These are phyloP conservation scores for Sanghuangporus weigelae DNA, from an alignment of 1,284 basidiomycete genomes.

Conservation along the genomic window DNA sequence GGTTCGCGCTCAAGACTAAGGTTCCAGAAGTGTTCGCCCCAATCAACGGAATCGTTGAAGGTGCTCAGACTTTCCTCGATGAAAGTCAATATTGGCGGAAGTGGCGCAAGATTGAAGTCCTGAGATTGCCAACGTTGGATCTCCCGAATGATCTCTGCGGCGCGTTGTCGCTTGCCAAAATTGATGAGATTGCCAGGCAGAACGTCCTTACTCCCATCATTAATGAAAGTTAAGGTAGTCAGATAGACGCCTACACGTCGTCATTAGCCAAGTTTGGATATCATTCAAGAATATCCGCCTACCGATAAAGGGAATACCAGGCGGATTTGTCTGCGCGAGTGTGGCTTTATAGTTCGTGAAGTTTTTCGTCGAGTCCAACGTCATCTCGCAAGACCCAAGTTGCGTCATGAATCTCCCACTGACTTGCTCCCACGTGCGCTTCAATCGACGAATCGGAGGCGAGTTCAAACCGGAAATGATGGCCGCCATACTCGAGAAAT, in stretches of 20 bases:
- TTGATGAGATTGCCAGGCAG: conserved; percentile 83
- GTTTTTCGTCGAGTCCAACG: conserved; percentile 87
- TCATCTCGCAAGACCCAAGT: conserved; percentile 70
- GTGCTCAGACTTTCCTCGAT: conserved; percentile 74
- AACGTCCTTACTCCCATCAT: conserved; percentile 95
- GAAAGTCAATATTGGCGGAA: conserved; percentile 67
- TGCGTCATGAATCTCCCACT: conserved; percentile 66
- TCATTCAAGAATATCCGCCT: conserved; percentile 23
- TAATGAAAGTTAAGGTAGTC: conserved; percentile 93
- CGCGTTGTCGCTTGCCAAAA: conserved; percentile 92
- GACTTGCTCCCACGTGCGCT: conserved; percentile 94
- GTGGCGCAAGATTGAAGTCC: conserved; percentile 80
- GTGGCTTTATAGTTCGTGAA: conserved; percentile 89
- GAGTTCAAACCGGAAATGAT: conserved; percentile 95
- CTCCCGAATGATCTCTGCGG: conserved; percentile 92
- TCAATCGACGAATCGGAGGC: conserved; percentile 87
- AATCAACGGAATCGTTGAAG: conserved; percentile 45
- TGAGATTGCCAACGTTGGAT: conserved; percentile 94
- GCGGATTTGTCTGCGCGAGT: conserved; percentile 83
- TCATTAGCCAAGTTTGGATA: neutral
- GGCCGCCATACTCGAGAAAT: conserved; percentile 95
- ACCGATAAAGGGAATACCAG: conserved; percentile 98
- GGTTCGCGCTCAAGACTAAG: conserved; percentile 86
- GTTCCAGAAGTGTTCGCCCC: conserved; percentile 75
- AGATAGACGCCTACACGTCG: conserved; percentile 78